phyloP scores from a whole-genome alignment of 2,329 filamentous ascomycete species.

The Sporothrix phasma region DNA sequence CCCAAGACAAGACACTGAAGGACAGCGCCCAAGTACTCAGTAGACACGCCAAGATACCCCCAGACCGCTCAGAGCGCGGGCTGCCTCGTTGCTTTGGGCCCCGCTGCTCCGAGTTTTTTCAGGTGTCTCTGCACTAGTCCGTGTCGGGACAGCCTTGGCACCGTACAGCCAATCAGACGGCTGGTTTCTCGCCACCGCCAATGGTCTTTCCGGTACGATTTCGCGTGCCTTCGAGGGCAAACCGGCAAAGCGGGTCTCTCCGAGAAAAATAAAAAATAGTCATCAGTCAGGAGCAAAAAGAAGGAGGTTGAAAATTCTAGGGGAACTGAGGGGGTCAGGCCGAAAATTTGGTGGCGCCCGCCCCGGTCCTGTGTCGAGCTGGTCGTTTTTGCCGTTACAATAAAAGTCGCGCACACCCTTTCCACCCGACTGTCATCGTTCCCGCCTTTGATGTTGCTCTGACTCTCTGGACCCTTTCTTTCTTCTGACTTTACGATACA shows the following conservation, averaged over 20 bases:
- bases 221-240: constrained; percentile 17
- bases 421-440: not conserved
- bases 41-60: not conserved
- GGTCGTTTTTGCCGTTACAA: not conserved
- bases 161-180: constrained; percentile 8
- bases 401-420: constrained; percentile 10
- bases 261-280: constrained; percentile 1
- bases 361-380: not conserved
- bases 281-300: too few relatives aligned
- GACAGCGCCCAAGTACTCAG: too few relatives aligned
- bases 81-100: not conserved
- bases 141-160: not conserved
- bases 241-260: not conserved
- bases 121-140: constrained; percentile 6
- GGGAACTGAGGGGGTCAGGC: not conserved
- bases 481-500: not conserved
- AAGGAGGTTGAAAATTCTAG: constrained; percentile 10
- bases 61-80: not conserved
- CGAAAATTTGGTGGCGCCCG: constrained; percentile 5
- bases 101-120: constrained; percentile 17
- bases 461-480: not conserved
- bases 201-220: constrained; percentile 22
- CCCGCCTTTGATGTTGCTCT: not conserved
- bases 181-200: constrained; percentile 15
- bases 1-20: too few relatives aligned